Evolutionary conservation across 23 red algal genomes (phyloP).

Genomic region (Gracilaria caudata): DNA sequence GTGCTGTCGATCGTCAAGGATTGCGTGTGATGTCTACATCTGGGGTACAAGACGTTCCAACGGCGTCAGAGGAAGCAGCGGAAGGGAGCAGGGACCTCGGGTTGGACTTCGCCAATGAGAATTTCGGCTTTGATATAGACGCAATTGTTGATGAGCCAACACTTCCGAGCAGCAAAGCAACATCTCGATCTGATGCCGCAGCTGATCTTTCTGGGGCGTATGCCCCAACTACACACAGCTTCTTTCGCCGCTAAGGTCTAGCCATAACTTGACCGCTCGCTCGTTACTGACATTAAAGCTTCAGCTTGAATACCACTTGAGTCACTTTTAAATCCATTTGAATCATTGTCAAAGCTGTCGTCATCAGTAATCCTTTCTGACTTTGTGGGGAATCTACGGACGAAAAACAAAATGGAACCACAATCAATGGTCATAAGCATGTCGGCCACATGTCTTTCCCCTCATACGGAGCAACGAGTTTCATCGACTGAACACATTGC

Average conservation of each 20-base stretch:
- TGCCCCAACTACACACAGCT: neutral
- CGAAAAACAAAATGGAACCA: no score
- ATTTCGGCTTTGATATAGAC: constrained; percentile 98
- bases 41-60: neutral
- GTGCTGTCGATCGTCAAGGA: neutral
- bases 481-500: no score
- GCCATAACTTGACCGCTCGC: neutral
- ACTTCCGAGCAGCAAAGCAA: constrained; percentile 17
- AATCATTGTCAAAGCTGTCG: no score
- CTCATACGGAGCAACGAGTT: no score
- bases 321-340: no score
- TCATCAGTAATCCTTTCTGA: no score
- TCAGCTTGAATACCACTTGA: no score
- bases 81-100: constrained; percentile 36
- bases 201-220: neutral
- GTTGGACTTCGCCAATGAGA: constrained; percentile 87
- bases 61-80: constrained; percentile 16
- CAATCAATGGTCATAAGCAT: no score
- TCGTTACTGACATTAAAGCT: neutral
- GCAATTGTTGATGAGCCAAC: constrained; percentile 79
- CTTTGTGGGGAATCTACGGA: no score
- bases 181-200: neutral
- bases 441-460: no score
- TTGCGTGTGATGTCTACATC: neutral
- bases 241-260: neutral